Evolutionary conservation across 140 eudicot species (phyloP), one percentile per base, ranked within the genome.

Genomic region (Senecio squalidus): DNA sequence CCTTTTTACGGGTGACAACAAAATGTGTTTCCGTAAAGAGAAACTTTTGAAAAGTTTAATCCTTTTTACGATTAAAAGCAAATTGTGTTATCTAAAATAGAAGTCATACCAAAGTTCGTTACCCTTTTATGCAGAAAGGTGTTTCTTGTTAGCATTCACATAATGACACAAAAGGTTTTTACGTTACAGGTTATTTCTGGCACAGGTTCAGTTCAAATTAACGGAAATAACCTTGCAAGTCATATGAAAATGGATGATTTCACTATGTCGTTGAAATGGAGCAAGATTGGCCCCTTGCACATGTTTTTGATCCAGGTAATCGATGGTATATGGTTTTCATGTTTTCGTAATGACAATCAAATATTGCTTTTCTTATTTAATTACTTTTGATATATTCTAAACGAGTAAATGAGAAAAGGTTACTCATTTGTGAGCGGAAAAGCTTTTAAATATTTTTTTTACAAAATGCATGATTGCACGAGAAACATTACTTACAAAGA

Each of bases 261-360:
- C 72, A 71, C 76, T 11, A 79, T 84, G 83, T 74, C 82, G 9
- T 73, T 76, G 44, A 80, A 84, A 29, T 92, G 99, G 99, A 92
- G 96, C 74, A 73, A 75, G 29, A 71, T 92, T 58, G 99, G 96
- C 29, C 71, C 73, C 55, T 59, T 92, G 76, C 93, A 64, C 68
- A 72, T 88, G 87, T 71, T 70, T 58, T 63, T 92, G 23, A 63
- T 92, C 57, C 83, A 84, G 93, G 99, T 92, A 73, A 33, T 39
- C 29, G 8, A 9, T 22, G n/a, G n/a, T n/a, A n/a, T n/a, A n/a
- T 45, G 17, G 27, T 26, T 43, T 9, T 23, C 7, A n/a, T n/a
- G n/a, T 61, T 16, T 16, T 34, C 20, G 6, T 11, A 8, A 17
- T 62, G 28, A 51, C 23, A 62, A 46, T 48, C 31, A 3, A 7